Base-by-base conservation (phyloP, 1,139 yeast species). In the Hemisphaericaspora xylofermentans region DNA sequence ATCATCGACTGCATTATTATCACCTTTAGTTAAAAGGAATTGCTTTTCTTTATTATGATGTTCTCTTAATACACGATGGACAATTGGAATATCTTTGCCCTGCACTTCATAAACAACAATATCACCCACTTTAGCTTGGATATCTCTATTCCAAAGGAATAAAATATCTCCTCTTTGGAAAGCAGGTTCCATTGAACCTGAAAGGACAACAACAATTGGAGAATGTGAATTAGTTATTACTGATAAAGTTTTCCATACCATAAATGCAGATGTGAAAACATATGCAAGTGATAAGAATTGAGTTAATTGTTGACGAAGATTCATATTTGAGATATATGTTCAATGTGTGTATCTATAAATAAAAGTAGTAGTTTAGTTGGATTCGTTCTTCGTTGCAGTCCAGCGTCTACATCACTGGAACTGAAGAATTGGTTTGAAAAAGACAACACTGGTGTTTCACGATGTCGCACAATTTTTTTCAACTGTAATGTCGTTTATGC, bases 151-250 rank as follows among this genome's bases (percentile, higher is more conserved):
- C 96, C 96, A 89, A 44, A 93, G 71, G 57, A 93, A 84, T 45
- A 93, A 69, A 32, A 94, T 84, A 59, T 93, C 99, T 38, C 99
- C 99, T 64, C 98, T 80, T 64, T 93, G 98, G 74, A 94, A 94
- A 0, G 98, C 98, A 1, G 99, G 99, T 60, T 94, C 98, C 99
- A 93, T 93, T 1, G 98, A 93, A 5, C 98, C 99, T 1, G 98
- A 88, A 36, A 93, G 77, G 10, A 93, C 99, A 29, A 93, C 98
- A 30, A 94, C 98, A 31, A 93, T 82, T 14, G 99, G 99, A 2
- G 97, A 88, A 48, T 88, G 85, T 0, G 96, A 83, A 63, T 88
- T 83, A 19, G 96, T 75, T 2, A 84, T 71, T 4, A 93, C 72
- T 1, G 91, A 82, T 17, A 93, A 71, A 0, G 88, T 80, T 61